Conservation (phyloP, 139 green algal genomes). For the Chlamydomonas sphaeroides region DNA sequence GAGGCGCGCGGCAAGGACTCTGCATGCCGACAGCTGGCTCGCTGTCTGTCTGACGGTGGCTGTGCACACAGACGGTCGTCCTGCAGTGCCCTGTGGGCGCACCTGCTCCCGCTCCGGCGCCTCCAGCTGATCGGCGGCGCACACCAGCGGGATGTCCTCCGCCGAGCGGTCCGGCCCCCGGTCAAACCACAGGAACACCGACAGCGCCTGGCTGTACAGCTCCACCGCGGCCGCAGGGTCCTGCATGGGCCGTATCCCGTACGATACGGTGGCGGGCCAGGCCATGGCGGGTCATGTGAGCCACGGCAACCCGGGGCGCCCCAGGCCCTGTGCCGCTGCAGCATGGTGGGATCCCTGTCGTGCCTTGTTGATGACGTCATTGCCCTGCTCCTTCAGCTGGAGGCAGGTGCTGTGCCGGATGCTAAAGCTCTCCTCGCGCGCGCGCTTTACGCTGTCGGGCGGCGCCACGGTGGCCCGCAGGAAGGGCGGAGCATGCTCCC, state of each 20-base stretch:
- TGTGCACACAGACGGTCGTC: too few relatives aligned
- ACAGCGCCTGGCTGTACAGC: constrained; percentile 37
- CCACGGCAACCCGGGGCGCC: too few relatives aligned
- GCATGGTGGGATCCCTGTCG: too few relatives aligned
- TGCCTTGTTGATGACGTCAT: constrained; percentile 31
- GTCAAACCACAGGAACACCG: constrained; percentile 58
- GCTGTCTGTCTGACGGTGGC: too few relatives aligned
- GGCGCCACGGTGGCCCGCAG: constrained; percentile 41
- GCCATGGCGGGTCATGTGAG: too few relatives aligned
- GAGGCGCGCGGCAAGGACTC: too few relatives aligned
- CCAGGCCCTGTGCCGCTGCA: too few relatives aligned
- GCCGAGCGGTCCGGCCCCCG: constrained; percentile 24
- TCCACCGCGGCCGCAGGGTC: constrained; percentile 31
- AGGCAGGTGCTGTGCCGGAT: not conserved
- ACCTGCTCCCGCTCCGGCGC: constrained; percentile 33
- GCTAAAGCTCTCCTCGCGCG: not conserved
- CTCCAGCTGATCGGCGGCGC: constrained; percentile 4
- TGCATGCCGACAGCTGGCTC: too few relatives aligned
- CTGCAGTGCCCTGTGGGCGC: too few relatives aligned
- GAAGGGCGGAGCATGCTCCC: constrained; percentile 45
- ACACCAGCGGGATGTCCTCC: constrained; percentile 49
- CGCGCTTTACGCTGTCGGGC: not conserved
- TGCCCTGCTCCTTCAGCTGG: constrained; percentile 47
- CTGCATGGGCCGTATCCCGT: too few relatives aligned
- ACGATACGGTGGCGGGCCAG: too few relatives aligned